Evolutionary conservation across 2,329 filamentous ascomycete species (phyloP), one percentile per base, ranked within the genome.

Genomic region (Coniochaeta sp.): DNA sequence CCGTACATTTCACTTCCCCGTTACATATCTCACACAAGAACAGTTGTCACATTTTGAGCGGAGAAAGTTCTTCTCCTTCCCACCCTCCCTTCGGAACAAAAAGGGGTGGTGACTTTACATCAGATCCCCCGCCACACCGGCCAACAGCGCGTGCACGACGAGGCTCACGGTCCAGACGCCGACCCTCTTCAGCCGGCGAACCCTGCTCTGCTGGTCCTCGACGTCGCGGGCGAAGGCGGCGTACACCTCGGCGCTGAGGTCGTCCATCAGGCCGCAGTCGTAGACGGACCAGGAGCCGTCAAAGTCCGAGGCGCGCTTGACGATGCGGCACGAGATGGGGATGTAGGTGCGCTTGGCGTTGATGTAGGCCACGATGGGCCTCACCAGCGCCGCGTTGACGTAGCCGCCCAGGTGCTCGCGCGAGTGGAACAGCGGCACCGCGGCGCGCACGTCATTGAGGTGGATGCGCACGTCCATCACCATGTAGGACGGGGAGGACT

Each of bases 361-460:
- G 75, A 99, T 98, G 73, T 98, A 99, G 7, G 95, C 95, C 44
- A 99, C 93, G 62, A 99, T 99, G 17, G 95, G 95, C 4, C 95
- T 87, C 38, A 98, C 91, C 4, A 98, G 86, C 1, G 95, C 92
- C 72, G 96, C 96, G 74, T 97, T 98, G 68, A 97, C 89, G 72
- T 98, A 99, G 0, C 91, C 96, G 56, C 98, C 84, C 70, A 97
- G 89, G 17, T 86, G 88, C 1, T 90, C 96, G 30, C 54, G 28
- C 28, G 54, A 56, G 58, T 69, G 66, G 76, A 99, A 98, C 57
- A 98, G 83, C 0, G 95, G 95, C 1, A 99, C 93, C 2, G 89
- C 88, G 30, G 95, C 95, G 66, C 92, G 91, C 52, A 97, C 92
- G 65, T 97, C 91, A 75, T 97, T 98, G 63, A 99, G 84, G 70